These are phyloP conservation scores for Phytophthora cactorum DNA, from an alignment of 352 stramenopile genomes.

Conservation along the genomic window DNA sequence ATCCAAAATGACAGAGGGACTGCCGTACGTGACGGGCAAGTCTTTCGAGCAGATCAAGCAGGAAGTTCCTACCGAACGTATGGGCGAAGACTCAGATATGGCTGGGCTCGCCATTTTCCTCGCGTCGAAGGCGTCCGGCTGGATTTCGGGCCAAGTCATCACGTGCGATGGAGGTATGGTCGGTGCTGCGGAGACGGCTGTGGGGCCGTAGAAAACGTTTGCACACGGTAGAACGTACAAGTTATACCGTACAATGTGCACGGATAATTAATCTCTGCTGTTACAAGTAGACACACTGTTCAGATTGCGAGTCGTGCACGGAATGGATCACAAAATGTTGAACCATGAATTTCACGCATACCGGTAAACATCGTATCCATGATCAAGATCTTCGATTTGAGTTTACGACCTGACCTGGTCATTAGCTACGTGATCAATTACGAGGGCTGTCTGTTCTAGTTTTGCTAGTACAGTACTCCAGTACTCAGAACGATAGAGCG, in stretches of 20 bases:
- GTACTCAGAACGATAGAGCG: too few species aligned
- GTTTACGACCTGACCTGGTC: too few species aligned
- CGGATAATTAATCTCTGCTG: too few species aligned
- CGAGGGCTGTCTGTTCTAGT: too few species aligned
- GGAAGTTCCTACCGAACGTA: slow-evolving; percentile 81
- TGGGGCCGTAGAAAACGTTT: slow-evolving; percentile 19
- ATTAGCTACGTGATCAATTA: too few species aligned
- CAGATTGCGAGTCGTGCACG: too few species aligned
- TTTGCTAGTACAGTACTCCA: too few species aligned
- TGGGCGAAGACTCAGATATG: slow-evolving; percentile 92
- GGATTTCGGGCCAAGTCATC: slow-evolving; percentile 93
- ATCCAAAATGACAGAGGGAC: slow-evolving; percentile 88
- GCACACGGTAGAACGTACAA: not conserved
- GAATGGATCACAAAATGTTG: too few species aligned
- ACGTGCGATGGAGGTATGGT: slow-evolving; percentile 91
- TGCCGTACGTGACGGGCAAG: slow-evolving; percentile 57
- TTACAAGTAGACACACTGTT: too few species aligned
- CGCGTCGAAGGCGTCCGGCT: slow-evolving; percentile 87
- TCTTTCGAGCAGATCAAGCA: slow-evolving; percentile 67
- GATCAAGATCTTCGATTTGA: too few species aligned
- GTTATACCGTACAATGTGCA: not conserved
- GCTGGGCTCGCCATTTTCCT: slow-evolving; percentile 93
- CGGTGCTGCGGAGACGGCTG: slow-evolving; percentile 48
- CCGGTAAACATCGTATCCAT: too few species aligned
- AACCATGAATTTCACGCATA: too few species aligned